A percentile compares a stretch with the other conserved stretches of the same genome.
phyloP scores from a whole-genome alignment of 164 flowering plant genomes.

The Paratinospora sagittata region DNA sequence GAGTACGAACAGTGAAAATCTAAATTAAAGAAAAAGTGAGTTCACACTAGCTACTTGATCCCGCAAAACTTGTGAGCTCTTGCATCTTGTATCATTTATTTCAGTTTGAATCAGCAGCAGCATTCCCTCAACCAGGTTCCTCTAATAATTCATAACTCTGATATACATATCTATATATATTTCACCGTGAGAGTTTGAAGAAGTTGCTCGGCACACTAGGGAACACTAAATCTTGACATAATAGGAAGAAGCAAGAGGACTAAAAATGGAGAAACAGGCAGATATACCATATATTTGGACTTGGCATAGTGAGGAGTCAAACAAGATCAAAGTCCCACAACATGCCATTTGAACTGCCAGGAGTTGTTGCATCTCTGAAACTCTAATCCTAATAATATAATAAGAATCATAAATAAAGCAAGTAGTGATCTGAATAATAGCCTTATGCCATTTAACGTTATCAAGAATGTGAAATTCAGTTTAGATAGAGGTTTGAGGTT shows the following conservation, averaged over 20 bases:
- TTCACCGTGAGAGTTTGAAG: slow-evolving; percentile 17
- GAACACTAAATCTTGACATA: background rate
- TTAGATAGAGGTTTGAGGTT: too few relatives aligned
- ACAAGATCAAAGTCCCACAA: slow-evolving; percentile 74
- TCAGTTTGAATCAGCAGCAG: slow-evolving; percentile 14
- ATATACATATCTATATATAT: too few relatives aligned
- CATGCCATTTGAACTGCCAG: slow-evolving; percentile 76
- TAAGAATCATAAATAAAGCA: background rate
- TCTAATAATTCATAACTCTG: slow-evolving; percentile 52
- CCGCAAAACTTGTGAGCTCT: background rate
- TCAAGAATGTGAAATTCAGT: too few relatives aligned
- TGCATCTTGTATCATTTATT: background rate
- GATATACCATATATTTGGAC: slow-evolving; percentile 49
- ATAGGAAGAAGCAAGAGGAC: background rate
- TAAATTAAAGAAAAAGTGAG: background rate
- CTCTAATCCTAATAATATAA: slow-evolving; percentile 53
- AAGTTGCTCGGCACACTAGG: slow-evolving; percentile 5
- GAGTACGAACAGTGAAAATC: background rate
- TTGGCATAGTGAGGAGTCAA: slow-evolving; percentile 22
- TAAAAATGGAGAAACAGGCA: background rate
- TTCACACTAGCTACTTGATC: background rate
- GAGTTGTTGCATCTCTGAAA: slow-evolving; percentile 47
- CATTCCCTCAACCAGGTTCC: slow-evolving; percentile 28
- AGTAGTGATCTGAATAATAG: too few relatives aligned
- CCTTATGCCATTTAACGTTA: too few relatives aligned